These are phyloP conservation scores for Candida michaelii DNA, from an alignment of 805 yeast genomes.

Conservation along the genomic window DNA sequence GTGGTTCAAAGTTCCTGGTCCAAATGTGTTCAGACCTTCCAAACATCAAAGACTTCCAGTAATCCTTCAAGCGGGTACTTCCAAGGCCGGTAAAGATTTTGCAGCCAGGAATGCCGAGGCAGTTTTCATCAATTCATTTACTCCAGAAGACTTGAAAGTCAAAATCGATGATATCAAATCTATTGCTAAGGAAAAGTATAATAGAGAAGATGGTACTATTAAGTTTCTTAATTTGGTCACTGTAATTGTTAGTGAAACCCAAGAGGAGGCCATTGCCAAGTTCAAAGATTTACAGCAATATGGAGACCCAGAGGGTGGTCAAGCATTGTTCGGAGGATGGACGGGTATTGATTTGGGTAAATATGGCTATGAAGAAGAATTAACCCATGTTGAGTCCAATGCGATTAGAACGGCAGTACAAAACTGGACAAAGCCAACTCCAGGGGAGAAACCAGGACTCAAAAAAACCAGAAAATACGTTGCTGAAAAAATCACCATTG, in stretches of 20 bases:
- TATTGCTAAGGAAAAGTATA: slow-evolving; percentile 29
- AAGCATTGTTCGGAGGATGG: slow-evolving; percentile 42
- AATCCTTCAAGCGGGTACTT: slow-evolving; percentile 46
- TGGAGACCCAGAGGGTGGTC: slow-evolving; percentile 41
- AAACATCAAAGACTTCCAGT: slow-evolving; percentile 44
- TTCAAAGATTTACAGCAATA: slow-evolving; percentile 30
- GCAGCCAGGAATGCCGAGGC: slow-evolving; percentile 47
- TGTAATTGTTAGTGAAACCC: slow-evolving; percentile 39
- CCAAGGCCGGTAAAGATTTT: slow-evolving; percentile 39
- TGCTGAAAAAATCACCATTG: slow-evolving; percentile 28
- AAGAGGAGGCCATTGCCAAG: slow-evolving; percentile 41
- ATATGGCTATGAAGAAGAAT: slow-evolving; percentile 32
- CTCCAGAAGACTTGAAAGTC: slow-evolving; percentile 28
- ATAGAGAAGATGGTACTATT: slow-evolving; percentile 34
- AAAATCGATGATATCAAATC: slow-evolving; percentile 32
- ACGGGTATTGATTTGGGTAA: slow-evolving; percentile 41
- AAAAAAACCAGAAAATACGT: slow-evolving; percentile 23
- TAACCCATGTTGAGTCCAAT: slow-evolving; percentile 29
- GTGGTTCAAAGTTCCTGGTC: slow-evolving; percentile 43
- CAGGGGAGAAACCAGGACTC: slow-evolving; percentile 22
- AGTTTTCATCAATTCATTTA: slow-evolving; percentile 33
- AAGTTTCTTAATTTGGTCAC: slow-evolving; percentile 38
- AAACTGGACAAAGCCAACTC: slow-evolving; percentile 32
- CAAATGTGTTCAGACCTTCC: slow-evolving; percentile 41
- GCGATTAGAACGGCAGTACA: slow-evolving; percentile 32